Base-by-base conservation (phyloP, 2,329 filamentous ascomycete species). In the Zalaria obscura region DNA sequence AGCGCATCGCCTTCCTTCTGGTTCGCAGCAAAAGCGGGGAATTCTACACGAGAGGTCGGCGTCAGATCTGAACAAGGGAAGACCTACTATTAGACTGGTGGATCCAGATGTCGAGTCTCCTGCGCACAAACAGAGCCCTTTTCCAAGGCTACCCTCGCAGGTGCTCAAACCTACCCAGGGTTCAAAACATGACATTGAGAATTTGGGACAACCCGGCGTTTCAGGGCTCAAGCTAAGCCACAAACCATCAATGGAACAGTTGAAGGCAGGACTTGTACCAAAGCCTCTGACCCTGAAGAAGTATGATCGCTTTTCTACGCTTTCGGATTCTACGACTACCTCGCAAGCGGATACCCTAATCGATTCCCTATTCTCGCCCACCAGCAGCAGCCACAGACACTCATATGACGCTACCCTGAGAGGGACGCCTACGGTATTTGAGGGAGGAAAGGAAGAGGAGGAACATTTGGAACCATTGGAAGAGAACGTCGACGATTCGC, bases 1-100 rank as follows among this genome's bases (percentile, higher is more conserved):
- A 33, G 43, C 38, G 6, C 28, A 34, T 26, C 35, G 41, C 35
- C 26, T 47, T n/a, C 43, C 42, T 29, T 36, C 45, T 32, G 42
- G 42, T 29, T 37, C 41, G 25, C 36, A 41, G 10, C 45, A 41
- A 26, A 43, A 40, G 26, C 44, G 47, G 34, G 48, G 50, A 35
- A 48, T 48, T 11, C 42, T 55, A 31, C 51, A 51, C 35, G 50
- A 55, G 31, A 49, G 50, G 32, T 50, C 53, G 27, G 40, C 47
- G 29, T 55, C 55, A 32, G 43, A 47, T 27, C 35, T 47, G 5
- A 47, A 47, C 32, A 45, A 41, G 31, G 37, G 41, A 2, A 47
- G 44, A 39, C 48, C 54, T 18, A 60, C 58, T 2, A 54, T 60
- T 25, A 55, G 58, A 43, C 48, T 60, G 39, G 55, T 60, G 43